These are phyloP conservation scores for Leptographium wingfieldii DNA, from an alignment of 2,329 filamentous ascomycete species.

Conservation along the genomic window DNA sequence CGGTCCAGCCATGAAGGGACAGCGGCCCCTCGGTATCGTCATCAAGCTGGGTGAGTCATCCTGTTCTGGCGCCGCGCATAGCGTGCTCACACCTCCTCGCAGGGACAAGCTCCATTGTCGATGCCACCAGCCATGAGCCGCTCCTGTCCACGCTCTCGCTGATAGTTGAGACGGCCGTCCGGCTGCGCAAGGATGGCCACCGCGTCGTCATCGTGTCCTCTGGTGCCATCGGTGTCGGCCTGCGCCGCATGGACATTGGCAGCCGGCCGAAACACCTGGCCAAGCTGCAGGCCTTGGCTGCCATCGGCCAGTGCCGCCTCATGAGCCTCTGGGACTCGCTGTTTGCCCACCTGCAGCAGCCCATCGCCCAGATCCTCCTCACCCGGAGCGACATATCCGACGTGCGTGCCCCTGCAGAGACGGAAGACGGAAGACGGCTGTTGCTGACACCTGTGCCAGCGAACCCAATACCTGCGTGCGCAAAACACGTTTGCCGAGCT, in stretches of 20 bases:
- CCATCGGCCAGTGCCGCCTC: slow-evolving; percentile 88
- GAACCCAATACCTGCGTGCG: slow-evolving; percentile 89
- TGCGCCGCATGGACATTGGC: slow-evolving; percentile 79
- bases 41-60: slow-evolving; percentile 67
- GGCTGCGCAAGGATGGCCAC: slow-evolving; percentile 80
- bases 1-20: slow-evolving; percentile 47
- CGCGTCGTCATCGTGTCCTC: slow-evolving; percentile 94
- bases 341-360: slow-evolving; percentile 77
- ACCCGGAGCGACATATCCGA: slow-evolving; percentile 95
- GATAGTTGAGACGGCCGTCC: slow-evolving; percentile 89
- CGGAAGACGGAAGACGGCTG: too few species aligned
- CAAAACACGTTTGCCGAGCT: slow-evolving; percentile 90
- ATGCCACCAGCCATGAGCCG: slow-evolving; percentile 89
- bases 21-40: slow-evolving; percentile 60
- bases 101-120: slow-evolving; percentile 99
- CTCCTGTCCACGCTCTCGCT: slow-evolving; percentile 79
- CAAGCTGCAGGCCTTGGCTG: slow-evolving; percentile 82
- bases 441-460: slow-evolving; percentile 30
- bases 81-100: slow-evolving; percentile 5
- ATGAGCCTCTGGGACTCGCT: slow-evolving; percentile 93
- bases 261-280: slow-evolving; percentile 83
- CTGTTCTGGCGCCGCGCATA: too few species aligned
- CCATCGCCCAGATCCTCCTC: slow-evolving; percentile 86
- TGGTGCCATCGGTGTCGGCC: slow-evolving; percentile 86
- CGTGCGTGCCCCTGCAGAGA: slow-evolving; percentile 34